Evolutionary conservation across 2,329 filamentous ascomycete species (phyloP).

Genomic region (Herpotrichia juniperi): DNA sequence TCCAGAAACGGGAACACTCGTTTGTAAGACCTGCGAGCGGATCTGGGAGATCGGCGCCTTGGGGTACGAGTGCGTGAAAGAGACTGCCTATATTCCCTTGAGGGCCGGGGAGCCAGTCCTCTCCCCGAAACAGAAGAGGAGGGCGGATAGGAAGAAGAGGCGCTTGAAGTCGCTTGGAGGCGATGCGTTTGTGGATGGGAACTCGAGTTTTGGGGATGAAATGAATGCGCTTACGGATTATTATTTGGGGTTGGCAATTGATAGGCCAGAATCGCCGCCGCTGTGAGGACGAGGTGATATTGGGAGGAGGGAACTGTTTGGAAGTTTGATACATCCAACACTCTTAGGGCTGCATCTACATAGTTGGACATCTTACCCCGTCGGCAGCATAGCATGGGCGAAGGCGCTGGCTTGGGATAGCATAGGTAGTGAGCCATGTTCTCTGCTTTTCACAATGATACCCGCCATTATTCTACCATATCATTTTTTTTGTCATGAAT

Average conservation of each 20-base stretch:
- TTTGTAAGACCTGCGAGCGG: conserved; percentile 38
- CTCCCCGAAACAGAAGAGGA: conserved; percentile 22
- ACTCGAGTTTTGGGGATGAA: conserved; percentile 36
- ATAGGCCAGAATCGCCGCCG: conserved; percentile 29
- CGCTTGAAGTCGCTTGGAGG: no score
- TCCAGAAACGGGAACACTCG: conserved; percentile 20
- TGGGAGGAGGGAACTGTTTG: no score
- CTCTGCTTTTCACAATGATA: no score
- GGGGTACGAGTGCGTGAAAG: conserved; percentile 43
- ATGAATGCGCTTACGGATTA: conserved; percentile 44
- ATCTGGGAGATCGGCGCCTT: conserved; percentile 46
- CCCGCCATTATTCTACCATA: no score
- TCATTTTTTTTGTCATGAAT: no score
- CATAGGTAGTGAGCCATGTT: no score
- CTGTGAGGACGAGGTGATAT: not conserved
- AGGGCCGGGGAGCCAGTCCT: not conserved
- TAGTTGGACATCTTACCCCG: no score
- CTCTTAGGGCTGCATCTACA: no score
- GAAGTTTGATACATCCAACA: no score
- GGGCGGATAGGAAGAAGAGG: conserved; percentile 15
- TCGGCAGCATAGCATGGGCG: no score
- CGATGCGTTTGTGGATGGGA: conserved; percentile 21
- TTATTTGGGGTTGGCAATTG: conserved; percentile 33
- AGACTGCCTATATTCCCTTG: conserved; percentile 11
- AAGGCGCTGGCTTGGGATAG: no score